A percentile compares a stretch with the other conserved stretches of the same genome.
Evolutionary conservation across 202 grass and related monocot species (phyloP).

Genomic region (Zizania palustris): DNA sequence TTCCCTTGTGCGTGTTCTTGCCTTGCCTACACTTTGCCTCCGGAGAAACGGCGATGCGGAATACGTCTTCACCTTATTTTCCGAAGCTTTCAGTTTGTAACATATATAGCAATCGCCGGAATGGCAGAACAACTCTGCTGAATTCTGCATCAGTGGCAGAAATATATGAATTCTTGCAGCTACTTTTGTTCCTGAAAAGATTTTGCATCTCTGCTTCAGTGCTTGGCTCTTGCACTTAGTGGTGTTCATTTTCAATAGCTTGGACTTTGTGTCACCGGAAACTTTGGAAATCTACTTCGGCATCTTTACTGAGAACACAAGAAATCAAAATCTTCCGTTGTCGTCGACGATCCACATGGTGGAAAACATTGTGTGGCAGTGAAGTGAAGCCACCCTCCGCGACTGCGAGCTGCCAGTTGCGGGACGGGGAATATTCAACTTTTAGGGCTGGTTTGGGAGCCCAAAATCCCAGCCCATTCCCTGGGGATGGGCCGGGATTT

Average conservation of each 20-base stretch:
- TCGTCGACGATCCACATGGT: not conserved
- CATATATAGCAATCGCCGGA: not conserved
- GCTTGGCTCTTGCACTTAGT: too few species aligned
- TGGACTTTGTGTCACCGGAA: not conserved
- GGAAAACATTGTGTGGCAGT: conserved; percentile 22
- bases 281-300: conserved; percentile 35
- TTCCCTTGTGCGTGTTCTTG: not conserved
- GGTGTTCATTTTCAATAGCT: conserved; percentile 4
- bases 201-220: not conserved
- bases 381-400: not conserved
- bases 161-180: not conserved
- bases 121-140: not conserved
- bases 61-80: not conserved
- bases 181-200: not conserved
- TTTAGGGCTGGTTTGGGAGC: too few species aligned
- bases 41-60: conserved; percentile 13
- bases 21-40: conserved; percentile 3
- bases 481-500: too few species aligned
- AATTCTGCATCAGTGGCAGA: not conserved
- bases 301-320: conserved; percentile 6
- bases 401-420: not conserved
- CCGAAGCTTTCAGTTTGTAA: not conserved
- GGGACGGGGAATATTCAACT: not conserved
- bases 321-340: too few species aligned
- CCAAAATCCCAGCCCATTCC: too few species aligned